A percentile compares a stretch with the other conserved stretches of the same genome.
These are phyloP conservation scores for Aspergillus ochraceus DNA, from an alignment of 2,329 filamentous ascomycete genomes.

Conservation along the genomic window DNA sequence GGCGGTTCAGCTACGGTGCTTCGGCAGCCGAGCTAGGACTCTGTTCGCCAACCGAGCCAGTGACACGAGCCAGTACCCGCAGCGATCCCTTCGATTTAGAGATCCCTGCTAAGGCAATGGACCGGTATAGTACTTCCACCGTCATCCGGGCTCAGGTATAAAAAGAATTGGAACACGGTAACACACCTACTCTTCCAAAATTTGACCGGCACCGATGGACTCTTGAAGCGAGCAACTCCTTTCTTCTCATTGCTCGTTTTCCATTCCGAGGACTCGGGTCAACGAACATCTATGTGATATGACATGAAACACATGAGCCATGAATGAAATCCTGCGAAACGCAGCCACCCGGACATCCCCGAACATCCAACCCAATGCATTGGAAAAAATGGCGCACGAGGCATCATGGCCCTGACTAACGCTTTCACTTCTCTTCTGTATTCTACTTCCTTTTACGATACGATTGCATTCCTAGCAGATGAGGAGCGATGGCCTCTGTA, in stretches of 20 bases:
- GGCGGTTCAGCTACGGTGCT: conserved; percentile 15
- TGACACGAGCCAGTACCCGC: conserved; percentile 23
- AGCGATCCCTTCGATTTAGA: conserved; percentile 41
- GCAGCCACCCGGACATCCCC: neutral
- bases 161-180: neutral
- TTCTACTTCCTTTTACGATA: neutral
- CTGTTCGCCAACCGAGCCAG: conserved; percentile 1
- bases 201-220: neutral
- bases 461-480: neutral
- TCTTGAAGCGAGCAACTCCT: neutral
- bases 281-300: neutral
- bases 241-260: neutral
- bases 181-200: neutral
- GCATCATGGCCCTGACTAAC: neutral
- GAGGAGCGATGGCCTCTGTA: neutral
- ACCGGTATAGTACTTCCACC: conserved; percentile 11
- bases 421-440: neutral
- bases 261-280: neutral
- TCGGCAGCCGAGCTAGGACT: conserved; percentile 8
- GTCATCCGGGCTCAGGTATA: conserved; percentile 7
- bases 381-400: neutral
- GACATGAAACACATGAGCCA: neutral
- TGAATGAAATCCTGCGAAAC: neutral
- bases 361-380: neutral
- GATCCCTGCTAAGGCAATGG: conserved; percentile 33